Evolutionary conservation across 2,329 filamentous ascomycete genomes (phyloP), one percentile per base, ranked within the genome.

Genomic region (Fusarium sororula): DNA sequence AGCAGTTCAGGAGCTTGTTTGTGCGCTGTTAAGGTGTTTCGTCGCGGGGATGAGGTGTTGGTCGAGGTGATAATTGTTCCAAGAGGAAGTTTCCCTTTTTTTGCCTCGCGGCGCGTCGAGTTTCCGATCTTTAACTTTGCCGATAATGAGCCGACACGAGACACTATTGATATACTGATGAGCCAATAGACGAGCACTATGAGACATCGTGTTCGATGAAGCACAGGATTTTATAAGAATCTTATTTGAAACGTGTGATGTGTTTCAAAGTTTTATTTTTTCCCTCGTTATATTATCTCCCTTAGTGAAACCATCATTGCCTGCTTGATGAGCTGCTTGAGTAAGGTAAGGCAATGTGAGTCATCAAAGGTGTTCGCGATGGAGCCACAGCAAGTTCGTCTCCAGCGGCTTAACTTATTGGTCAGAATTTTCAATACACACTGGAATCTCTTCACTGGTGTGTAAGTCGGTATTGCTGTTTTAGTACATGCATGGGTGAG

Each of bases 131-230:
- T 60, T 51, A 48, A 50, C 60, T 77, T 76, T 80, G 68, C 78
- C 78, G 78, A 77, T 68, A 55, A 78, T 80, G 57, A 78, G 78
- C 78, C 78, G 78, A 68, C 66, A 66, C 65, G 42, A 74, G 50
- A 72, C 45, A 48, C 30, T 57, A 50, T 54, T 42, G 26, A 63
- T 26, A 55, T n/a, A 57, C 50, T 50, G 62, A 54, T 57, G 71
- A 47, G 42, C 71, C 71, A 74, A 74, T 68, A 60, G 48, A 44
- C 50, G 53, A 62, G 22, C 61, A 71, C 45, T 30, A 64, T n/a
- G 48, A 57, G 32, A 56, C 71, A 68, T 74, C 71, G 71, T 74
- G 68, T 68, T 72, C 30, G 32, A 63, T 61, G 45, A 51, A 64
- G 55, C 68, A 48, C 35, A 60, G 38, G 42, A 59, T 59, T 26